Conservation (phyloP, 768 basidiomycete genomes). For the Multifurca ochricompacta region DNA sequence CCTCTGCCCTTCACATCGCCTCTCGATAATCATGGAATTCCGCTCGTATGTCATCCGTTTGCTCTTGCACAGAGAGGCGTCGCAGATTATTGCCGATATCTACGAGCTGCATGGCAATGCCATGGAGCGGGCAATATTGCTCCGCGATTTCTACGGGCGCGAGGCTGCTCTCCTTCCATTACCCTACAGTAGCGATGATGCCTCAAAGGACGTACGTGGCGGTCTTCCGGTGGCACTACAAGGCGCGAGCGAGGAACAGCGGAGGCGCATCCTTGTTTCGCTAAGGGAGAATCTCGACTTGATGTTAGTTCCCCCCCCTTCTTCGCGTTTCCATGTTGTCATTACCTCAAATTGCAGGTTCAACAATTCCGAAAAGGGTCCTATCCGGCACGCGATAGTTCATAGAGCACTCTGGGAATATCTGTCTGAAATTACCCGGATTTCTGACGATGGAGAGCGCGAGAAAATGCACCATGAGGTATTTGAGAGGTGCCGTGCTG, state of each 20-base stretch:
- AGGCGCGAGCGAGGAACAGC: constrained; percentile 51
- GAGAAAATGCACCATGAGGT: constrained; percentile 74
- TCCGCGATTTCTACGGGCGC: constrained; percentile 87
- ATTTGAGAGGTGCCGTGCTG: constrained; percentile 54
- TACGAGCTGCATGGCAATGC: constrained; percentile 85
- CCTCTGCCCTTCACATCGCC: constrained; percentile 63
- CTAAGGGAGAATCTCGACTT: constrained; percentile 67
- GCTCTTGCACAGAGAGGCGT: constrained; percentile 78
- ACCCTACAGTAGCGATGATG: constrained; percentile 42
- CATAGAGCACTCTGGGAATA: constrained; percentile 88
- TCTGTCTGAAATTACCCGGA: constrained; percentile 48
- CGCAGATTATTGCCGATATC: constrained; percentile 75
- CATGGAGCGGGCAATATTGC: constrained; percentile 70
- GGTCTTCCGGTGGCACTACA: constrained; percentile 65
- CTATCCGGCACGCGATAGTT: constrained; percentile 78
- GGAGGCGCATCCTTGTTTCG: constrained; percentile 56
- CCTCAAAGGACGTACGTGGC: constrained; percentile 56
- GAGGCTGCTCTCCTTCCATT: constrained; percentile 66
- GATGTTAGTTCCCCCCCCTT: constrained; percentile 45
- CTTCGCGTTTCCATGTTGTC: neutral
- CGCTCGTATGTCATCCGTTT: constrained; percentile 67
- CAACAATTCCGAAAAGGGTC: constrained; percentile 87
- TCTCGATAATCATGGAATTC: constrained; percentile 72
- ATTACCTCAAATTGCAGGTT: constrained; percentile 44
- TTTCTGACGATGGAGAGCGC: constrained; percentile 54